Evolutionary conservation across 495 filamentous ascomycete genomes (phyloP).

Genomic region (Amniculicola lignicola): DNA sequence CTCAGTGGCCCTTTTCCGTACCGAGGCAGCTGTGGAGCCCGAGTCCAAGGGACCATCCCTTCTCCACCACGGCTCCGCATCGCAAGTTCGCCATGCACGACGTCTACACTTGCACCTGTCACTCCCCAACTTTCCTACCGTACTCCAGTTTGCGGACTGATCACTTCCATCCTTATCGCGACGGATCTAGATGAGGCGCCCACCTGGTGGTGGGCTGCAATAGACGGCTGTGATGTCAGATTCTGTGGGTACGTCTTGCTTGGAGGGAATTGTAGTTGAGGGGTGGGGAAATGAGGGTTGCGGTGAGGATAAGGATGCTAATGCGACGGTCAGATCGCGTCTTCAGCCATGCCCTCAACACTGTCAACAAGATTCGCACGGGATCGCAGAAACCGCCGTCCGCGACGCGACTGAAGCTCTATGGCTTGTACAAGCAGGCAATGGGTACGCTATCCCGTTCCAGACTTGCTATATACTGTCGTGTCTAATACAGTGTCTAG

Average conservation of each 20-base stretch:
- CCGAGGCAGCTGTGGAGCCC: too few species aligned
- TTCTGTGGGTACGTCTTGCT: conserved; percentile 36
- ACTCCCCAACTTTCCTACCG: background rate
- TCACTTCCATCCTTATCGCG: conserved; percentile 6
- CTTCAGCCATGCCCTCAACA: conserved; percentile 97
- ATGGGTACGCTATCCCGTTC: conserved; percentile 59
- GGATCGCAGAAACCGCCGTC: conserved; percentile 84
- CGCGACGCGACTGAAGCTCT: conserved; percentile 79
- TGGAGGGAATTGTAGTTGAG: too few species aligned
- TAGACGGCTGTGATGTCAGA: conserved; percentile 29
- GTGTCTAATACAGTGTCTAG: conserved; percentile 41
- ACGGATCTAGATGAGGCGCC: conserved; percentile 26
- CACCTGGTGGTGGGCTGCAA: conserved; percentile 1
- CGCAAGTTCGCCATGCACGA: conserved; percentile 32
- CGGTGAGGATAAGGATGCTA: background rate
- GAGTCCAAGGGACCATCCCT: too few species aligned
- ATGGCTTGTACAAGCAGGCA: conserved; percentile 97
- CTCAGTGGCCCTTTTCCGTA: too few species aligned
- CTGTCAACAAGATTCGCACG: conserved; percentile 94
- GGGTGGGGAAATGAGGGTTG: background rate
- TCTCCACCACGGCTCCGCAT: conserved; percentile 30
- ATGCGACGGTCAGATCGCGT: conserved; percentile 67
- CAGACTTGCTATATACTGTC: background rate
- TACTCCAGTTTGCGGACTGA: conserved; percentile 4
- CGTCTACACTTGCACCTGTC: conserved; percentile 11